Evolutionary conservation across 2,329 filamentous ascomycete species (phyloP), one percentile per base, ranked within the genome.

Genomic region (Helotiales sp.): DNA sequence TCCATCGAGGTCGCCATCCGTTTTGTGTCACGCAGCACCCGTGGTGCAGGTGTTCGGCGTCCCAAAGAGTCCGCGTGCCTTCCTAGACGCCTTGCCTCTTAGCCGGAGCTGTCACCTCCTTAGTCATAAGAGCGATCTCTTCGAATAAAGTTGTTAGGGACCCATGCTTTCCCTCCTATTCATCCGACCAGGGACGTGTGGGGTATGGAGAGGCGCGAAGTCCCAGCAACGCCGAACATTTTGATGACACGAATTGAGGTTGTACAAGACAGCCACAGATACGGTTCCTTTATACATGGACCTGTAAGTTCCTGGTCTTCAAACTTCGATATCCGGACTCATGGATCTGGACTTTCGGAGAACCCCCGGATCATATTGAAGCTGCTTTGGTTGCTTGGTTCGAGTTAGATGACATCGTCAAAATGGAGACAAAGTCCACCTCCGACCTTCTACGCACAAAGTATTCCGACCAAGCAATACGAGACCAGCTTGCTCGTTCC

Each of bases 401-500:
- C n/a, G n/a, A n/a, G n/a, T n/a, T n/a, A n/a, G n/a, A n/a, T n/a
- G 10, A 48, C 3, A 17, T 6, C n/a, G n/a, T 48, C 13, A 9
- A 2, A n/a, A 48, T 48, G 46, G 46, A 48, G 17, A 8, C n/a
- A 6, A 48, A 48, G 29, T 8, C 17, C 4, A 22, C 25, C 25
- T 48, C 46, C 29, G 27, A 48, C 17, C 17, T 27, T 17, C 25
- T 22, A 17, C 27, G 27, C 19, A 38, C 46, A 29, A 53, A 51
- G 46, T 9, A 31, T 30, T 7, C n/a, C 5, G 51, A 53, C 38
- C 27, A 30, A 38, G 13, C 22, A 31, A n/a, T 13, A 34, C 40
- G 38, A 22, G 46, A 56, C 31, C 54, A 63, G 38, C 52, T 63
- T 34, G 52, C 46, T 6, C 42, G 49, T n/a, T 52, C 54, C 49